These are phyloP conservation scores for Aulographum hederae DNA, from an alignment of 2,329 filamentous ascomycete species.

Conservation along the genomic window DNA sequence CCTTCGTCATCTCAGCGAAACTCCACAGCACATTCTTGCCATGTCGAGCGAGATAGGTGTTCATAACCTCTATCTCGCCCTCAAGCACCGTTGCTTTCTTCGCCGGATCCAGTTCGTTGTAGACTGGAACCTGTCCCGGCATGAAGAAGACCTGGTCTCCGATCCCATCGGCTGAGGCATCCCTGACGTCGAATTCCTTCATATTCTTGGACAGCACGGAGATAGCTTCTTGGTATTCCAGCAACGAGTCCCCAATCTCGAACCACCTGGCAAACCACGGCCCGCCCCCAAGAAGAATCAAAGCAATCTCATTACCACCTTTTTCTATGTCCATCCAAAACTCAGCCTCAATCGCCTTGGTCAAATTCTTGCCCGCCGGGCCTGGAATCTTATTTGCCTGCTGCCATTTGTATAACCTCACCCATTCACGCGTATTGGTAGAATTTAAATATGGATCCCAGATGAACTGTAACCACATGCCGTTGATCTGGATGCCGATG, in stretches of 20 bases:
- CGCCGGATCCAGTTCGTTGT: constrained; percentile 23
- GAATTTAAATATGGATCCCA: constrained; percentile 47
- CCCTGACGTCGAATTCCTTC: constrained; percentile 1
- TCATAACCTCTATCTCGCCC: constrained; percentile 32
- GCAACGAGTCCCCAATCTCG: constrained; percentile 22
- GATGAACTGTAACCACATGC: constrained; percentile 34
- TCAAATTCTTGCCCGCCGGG: too few species aligned
- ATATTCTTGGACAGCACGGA: too few species aligned
- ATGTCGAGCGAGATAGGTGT: constrained; percentile 30
- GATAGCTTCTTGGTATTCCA: too few species aligned
- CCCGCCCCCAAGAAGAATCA: constrained; percentile 36
- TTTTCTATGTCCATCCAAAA: too few species aligned
- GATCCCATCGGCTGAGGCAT: constrained; percentile 7
- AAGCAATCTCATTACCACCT: constrained; percentile 14
- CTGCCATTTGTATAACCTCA: too few species aligned
- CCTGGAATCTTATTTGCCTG: constrained; percentile 10
- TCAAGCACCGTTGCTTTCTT: constrained; percentile 27
- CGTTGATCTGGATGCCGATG: constrained; percentile 24
- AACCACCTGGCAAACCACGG: constrained; percentile 36
- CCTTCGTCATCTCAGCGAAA: constrained; percentile 17
- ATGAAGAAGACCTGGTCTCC: constrained; percentile 22
- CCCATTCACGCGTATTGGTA: constrained; percentile 21
- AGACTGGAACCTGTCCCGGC: constrained; percentile 28
- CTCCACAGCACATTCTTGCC: constrained; percentile 32
- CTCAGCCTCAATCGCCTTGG: too few species aligned